Conservation (phyloP, 441 rosid species). For the Euphorbia celastroides region DNA sequence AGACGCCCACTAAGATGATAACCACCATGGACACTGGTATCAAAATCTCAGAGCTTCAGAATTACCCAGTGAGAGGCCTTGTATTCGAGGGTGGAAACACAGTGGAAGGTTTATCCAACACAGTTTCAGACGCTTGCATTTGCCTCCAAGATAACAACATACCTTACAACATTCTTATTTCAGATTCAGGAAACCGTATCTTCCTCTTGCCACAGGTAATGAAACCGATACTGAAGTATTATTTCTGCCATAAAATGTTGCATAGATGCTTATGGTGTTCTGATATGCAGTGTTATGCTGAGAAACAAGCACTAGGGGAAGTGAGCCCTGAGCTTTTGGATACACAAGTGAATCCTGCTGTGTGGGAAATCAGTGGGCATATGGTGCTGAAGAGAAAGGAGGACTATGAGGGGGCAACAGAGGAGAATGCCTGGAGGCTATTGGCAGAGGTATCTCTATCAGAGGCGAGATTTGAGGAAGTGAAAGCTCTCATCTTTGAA, state of each 20-base stretch:
- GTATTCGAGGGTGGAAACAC: conserved; percentile 72
- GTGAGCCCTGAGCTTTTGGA: conserved; percentile 75
- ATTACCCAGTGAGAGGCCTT: conserved; percentile 86
- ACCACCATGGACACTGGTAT: conserved; percentile 43
- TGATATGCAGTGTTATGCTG: conserved; percentile 73
- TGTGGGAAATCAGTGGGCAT: conserved; percentile 98
- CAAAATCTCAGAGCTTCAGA: conserved; percentile 58
- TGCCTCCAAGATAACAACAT: conserved; percentile 89
- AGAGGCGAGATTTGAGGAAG: conserved; percentile 79
- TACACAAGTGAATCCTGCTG: conserved; percentile 98
- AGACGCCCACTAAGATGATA: conserved; percentile 58
- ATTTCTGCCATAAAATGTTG: not conserved
- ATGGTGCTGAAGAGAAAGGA: conserved; percentile 89
- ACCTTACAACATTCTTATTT: conserved; percentile 81
- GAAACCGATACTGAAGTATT: not conserved
- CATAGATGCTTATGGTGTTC: not conserved
- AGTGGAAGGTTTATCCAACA: conserved; percentile 47
- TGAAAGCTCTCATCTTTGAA: conserved; percentile 59
- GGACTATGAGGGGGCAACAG: conserved; percentile 87
- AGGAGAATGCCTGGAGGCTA: conserved; percentile 89
- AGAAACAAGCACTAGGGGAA: conserved; percentile 98
- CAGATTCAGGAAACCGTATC: conserved; percentile 73
- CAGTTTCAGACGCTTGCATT: conserved; percentile 68
- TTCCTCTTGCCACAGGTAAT: conserved; percentile 92
- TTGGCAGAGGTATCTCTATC: conserved; percentile 90